Percentiles rank a stretch among this genome's conserved stretches.
Conservation (phyloP, 2,329 filamentous ascomycete species). For the Penicillium sp. region DNA sequence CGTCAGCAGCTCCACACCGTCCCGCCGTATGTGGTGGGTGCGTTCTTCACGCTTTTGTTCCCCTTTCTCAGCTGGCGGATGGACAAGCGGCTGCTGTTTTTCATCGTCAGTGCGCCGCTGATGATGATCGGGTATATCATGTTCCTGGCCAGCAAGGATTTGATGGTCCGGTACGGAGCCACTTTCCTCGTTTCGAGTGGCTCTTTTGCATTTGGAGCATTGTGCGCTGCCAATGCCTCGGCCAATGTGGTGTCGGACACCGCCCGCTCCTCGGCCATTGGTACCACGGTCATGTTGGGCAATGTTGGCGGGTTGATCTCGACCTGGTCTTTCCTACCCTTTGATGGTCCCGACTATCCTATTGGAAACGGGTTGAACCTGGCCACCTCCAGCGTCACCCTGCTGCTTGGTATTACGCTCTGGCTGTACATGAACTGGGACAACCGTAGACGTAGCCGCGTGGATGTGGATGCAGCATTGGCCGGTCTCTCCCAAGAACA, state of each 20-base stretch:
- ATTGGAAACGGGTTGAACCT: slow-evolving; percentile 68
- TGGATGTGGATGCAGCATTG: slow-evolving; percentile 53
- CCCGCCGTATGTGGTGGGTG: slow-evolving; percentile 64
- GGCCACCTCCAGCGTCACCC: slow-evolving; percentile 52
- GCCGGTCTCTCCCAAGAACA: slow-evolving; percentile 49
- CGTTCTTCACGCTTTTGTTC: slow-evolving; percentile 58
- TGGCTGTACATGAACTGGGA: slow-evolving; percentile 58
- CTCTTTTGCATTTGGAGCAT: slow-evolving; percentile 57
- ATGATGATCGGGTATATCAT: slow-evolving; percentile 66
- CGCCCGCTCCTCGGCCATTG: slow-evolving; percentile 60
- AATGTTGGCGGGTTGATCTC: slow-evolving; percentile 65
- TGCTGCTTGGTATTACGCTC: slow-evolving; percentile 48
- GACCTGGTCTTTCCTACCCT: slow-evolving; percentile 60
- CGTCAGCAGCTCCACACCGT: slow-evolving; percentile 65
- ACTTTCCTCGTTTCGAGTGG: slow-evolving; percentile 64
- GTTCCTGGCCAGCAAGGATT: slow-evolving; percentile 55
- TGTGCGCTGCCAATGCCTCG: slow-evolving; percentile 61
- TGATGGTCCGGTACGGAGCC: slow-evolving; percentile 59
- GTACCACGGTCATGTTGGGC: slow-evolving; percentile 63
- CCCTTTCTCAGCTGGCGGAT: slow-evolving; percentile 57
- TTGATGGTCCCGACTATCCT: slow-evolving; percentile 59
- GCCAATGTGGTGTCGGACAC: slow-evolving; percentile 69
- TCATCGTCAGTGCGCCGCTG: slow-evolving; percentile 55
- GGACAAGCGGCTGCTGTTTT: slow-evolving; percentile 56
- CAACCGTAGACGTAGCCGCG: slow-evolving; percentile 54